Percentiles rank a stretch among this genome's conserved stretches.
Evolutionary conservation across 208 protist species (phyloP).

Genomic region (Trypanosomatidae sp.): DNA sequence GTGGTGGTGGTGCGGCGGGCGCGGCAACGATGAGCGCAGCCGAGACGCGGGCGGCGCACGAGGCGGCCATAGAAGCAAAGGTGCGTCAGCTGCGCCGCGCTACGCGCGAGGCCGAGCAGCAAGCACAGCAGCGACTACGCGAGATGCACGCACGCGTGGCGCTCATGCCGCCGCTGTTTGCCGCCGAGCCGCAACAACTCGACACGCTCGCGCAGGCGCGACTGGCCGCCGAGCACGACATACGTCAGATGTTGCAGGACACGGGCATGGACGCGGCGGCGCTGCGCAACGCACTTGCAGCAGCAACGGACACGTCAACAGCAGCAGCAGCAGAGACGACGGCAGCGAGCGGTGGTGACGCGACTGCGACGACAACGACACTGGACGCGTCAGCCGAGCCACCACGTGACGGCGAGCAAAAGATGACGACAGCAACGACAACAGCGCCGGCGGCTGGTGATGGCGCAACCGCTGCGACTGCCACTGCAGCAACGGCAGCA

Average conservation of each 20-base stretch:
- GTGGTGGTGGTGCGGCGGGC: too few relatives aligned
- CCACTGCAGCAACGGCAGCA: too few relatives aligned
- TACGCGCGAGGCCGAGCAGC: conserved; percentile 32
- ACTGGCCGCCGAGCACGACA: conserved; percentile 44
- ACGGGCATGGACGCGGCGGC: conserved; percentile 41
- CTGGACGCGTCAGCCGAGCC: neutral
- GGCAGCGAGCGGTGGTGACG: neutral
- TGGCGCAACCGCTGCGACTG: too few relatives aligned
- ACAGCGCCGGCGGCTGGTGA: neutral
- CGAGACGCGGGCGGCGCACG: conserved; percentile 20
- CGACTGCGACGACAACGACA: neutral
- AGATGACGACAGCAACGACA: neutral
- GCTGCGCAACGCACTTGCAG: conserved; percentile 21
- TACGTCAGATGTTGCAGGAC: conserved; percentile 50
- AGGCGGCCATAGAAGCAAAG: conserved; percentile 39
- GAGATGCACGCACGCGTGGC: conserved; percentile 62
- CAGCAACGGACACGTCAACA: neutral
- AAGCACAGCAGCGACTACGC: conserved; percentile 22
- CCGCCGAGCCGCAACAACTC: conserved; percentile 52
- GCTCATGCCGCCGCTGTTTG: conserved; percentile 68
- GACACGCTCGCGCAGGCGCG: conserved; percentile 44
- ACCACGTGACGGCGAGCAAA: neutral
- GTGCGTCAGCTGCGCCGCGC: conserved; percentile 31
- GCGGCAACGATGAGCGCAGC: neutral
- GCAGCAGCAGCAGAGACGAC: neutral